These are phyloP conservation scores for Coffea canephora DNA, from an alignment of 257 asterid genomes.

Conservation along the genomic window DNA sequence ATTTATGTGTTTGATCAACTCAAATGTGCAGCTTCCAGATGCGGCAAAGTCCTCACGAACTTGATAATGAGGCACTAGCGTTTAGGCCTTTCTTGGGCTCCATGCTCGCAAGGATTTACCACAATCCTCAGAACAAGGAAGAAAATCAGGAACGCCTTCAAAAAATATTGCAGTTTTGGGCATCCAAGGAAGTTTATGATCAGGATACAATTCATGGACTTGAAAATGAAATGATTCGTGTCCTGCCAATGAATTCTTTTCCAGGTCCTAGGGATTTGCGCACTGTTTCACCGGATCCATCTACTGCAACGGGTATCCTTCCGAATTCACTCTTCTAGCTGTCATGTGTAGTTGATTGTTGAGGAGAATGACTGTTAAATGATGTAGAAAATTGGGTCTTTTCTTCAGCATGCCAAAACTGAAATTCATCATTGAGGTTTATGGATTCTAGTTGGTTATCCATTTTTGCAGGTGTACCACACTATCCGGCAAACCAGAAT, in stretches of 20 bases:
- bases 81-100: conserved; percentile 93
- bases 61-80: conserved; percentile 90
- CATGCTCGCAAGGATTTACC: conserved; percentile 84
- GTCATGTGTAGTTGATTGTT: neutral
- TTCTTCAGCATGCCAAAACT: neutral
- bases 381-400: neutral
- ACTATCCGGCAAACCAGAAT: conserved; percentile 40
- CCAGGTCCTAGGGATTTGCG: conserved; percentile 49
- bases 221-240: conserved; percentile 79
- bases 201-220: conserved; percentile 71
- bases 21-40: conserved; percentile 76
- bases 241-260: conserved; percentile 48
- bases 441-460: neutral
- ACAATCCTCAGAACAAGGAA: conserved; percentile 86
- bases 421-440: neutral
- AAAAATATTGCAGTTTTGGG: conserved; percentile 93
- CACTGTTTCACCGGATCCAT: conserved; percentile 49
- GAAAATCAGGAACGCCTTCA: conserved; percentile 93
- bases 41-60: conserved; percentile 73
- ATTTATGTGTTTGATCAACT: neutral
- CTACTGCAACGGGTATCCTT: conserved; percentile 51
- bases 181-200: conserved; percentile 90
- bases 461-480: conserved; percentile 38
- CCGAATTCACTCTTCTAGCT: conserved; percentile 7
- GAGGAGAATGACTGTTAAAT: neutral